Evolutionary conservation across 1,284 basidiomycete species (phyloP).

Genomic region (Ceratorhiza oryzae-sativae): DNA sequence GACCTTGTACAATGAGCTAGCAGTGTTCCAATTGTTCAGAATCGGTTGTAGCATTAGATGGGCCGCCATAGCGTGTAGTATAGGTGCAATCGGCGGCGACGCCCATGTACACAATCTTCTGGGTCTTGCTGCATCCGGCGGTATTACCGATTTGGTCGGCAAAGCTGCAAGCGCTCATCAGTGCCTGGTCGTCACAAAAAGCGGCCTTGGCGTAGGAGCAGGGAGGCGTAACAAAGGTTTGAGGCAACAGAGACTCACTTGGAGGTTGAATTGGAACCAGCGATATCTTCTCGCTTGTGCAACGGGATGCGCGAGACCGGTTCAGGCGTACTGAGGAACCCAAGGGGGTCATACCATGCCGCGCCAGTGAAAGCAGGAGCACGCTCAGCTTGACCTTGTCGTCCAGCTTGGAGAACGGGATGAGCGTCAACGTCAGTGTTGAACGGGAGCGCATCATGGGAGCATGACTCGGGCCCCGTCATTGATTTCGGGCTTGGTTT

Average conservation of each 20-base stretch:
- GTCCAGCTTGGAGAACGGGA: conserved; percentile 55
- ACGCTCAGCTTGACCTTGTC: conserved; percentile 38
- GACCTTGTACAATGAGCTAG: conserved; percentile 79
- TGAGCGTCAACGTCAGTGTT: conserved; percentile 68
- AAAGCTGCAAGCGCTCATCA: conserved; percentile 45
- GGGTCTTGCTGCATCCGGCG: conserved; percentile 75
- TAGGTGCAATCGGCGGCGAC: conserved; percentile 91
- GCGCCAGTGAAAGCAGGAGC: conserved; percentile 44
- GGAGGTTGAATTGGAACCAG: conserved; percentile 50
- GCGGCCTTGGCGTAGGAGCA: too few relatives aligned
- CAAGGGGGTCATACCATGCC: conserved; percentile 57
- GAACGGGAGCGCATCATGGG: conserved; percentile 71
- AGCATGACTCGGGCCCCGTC: conserved; percentile 64
- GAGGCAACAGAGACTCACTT: conserved; percentile 55
- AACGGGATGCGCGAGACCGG: conserved; percentile 42
- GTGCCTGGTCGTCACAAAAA: conserved; percentile 8
- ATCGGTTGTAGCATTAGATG: conserved; percentile 73
- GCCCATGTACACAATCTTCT: conserved; percentile 83
- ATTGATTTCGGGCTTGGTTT: conserved; percentile 44
- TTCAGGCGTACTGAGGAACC: conserved; percentile 46
- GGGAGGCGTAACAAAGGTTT: too few relatives aligned
- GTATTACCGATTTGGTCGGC: conserved; percentile 66
- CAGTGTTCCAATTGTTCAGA: conserved; percentile 78
- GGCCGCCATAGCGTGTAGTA: conserved; percentile 64
- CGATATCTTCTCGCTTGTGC: conserved; percentile 64